phyloP scores from a whole-genome alignment of 2,329 filamentous ascomycete species.

The Myriosclerotinia duriaeana region DNA sequence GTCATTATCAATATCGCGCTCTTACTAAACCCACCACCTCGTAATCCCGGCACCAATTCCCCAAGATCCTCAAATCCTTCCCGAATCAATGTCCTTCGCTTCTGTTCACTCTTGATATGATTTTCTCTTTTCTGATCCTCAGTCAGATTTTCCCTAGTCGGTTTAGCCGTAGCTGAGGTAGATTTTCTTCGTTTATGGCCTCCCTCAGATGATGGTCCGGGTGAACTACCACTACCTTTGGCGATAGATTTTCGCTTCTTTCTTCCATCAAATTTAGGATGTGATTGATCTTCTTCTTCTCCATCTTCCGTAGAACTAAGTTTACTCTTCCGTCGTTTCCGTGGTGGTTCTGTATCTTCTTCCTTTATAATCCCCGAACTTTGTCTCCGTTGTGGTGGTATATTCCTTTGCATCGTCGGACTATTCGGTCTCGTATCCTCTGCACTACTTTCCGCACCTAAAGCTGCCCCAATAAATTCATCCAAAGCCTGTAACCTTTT shows the following conservation, averaged over 20 bases:
- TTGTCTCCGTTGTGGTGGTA: background rate
- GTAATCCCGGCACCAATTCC: conserved; percentile 71
- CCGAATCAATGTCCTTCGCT: conserved; percentile 75
- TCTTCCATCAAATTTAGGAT: conserved; percentile 35
- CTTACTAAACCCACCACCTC: conserved; percentile 76
- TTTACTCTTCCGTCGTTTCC: conserved; percentile 58
- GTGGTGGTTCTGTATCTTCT: conserved; percentile 46
- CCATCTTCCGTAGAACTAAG: conserved; percentile 44
- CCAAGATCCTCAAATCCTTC: conserved; percentile 80
- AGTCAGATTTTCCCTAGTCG: conserved; percentile 61
- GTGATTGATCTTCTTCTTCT: conserved; percentile 46
- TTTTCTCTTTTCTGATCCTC: conserved; percentile 83
- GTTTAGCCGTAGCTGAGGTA: conserved; percentile 44
- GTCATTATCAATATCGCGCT: conserved; percentile 74
- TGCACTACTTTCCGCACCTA: conserved; percentile 50
- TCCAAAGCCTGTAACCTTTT: conserved; percentile 55
- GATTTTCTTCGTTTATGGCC: conserved; percentile 53
- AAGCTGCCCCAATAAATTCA: conserved; percentile 49
- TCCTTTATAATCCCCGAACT: conserved; percentile 28
- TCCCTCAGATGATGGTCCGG: conserved; percentile 28
- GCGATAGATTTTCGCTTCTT: conserved; percentile 40
- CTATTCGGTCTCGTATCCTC: conserved; percentile 53
- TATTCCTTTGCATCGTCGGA: conserved; percentile 24
- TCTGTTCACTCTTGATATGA: conserved; percentile 85
- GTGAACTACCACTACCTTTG: conserved; percentile 35